These are phyloP conservation scores for Myrica gale DNA, from an alignment of 306 rosid genomes.

Conservation along the genomic window DNA sequence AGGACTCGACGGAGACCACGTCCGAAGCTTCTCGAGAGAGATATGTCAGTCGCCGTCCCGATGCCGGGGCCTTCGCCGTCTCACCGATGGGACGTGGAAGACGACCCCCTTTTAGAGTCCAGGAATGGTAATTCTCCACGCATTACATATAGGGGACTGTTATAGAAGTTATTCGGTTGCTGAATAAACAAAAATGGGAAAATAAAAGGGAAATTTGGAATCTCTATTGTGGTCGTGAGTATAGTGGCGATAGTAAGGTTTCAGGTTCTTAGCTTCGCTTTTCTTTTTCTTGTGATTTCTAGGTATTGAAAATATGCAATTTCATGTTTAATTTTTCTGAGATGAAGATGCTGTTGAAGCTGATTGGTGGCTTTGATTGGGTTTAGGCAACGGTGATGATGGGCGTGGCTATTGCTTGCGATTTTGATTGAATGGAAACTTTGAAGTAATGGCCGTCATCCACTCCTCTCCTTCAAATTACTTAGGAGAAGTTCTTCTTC, in stretches of 20 bases:
- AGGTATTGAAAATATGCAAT: not conserved
- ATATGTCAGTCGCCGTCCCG: slow-evolving; percentile 47
- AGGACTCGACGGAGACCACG: slow-evolving; percentile 37
- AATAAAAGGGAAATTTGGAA: not conserved
- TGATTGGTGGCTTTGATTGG: not conserved
- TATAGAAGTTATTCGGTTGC: not conserved
- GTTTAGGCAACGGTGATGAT: not conserved
- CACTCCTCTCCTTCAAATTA: not conserved
- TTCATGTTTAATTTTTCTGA: not conserved
- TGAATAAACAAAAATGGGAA: not conserved
- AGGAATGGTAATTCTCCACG: slow-evolving; percentile 32
- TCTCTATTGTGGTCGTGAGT: not conserved
- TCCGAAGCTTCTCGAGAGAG: slow-evolving; percentile 36
- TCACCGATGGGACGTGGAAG: slow-evolving; percentile 36
- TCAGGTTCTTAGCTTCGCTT: too few relatives aligned
- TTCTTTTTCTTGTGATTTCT: not conserved
- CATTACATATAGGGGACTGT: not conserved
- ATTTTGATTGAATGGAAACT: not conserved
- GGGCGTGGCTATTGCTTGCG: not conserved
- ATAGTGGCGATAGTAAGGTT: not conserved
- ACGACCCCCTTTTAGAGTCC: slow-evolving; percentile 43
- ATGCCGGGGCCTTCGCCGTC: slow-evolving; percentile 38
- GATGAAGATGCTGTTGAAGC: not conserved
- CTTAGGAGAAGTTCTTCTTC: not conserved
- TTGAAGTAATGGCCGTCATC: not conserved